A percentile compares a stretch with the other conserved stretches of the same genome.
phyloP scores from a whole-genome alignment of 768 basidiomycete genomes.

The Macrolepiota albuminosa region DNA sequence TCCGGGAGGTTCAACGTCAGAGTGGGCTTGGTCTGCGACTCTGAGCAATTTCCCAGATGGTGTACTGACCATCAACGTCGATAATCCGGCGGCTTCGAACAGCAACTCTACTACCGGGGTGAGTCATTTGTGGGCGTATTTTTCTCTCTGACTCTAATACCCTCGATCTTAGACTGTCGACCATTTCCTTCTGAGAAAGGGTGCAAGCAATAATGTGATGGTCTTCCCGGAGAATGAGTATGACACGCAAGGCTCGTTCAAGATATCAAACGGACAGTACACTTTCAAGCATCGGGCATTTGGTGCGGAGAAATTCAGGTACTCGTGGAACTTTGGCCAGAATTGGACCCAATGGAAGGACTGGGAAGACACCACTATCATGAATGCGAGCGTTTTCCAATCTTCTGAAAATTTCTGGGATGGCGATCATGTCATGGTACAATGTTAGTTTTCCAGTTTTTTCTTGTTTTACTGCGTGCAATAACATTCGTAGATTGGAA shows the following conservation, averaged over 20 bases:
- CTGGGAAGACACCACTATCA: conserved; percentile 71
- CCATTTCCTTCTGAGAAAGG: conserved; percentile 79
- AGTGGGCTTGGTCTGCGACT: conserved; percentile 73
- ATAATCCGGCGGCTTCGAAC: conserved; percentile 42
- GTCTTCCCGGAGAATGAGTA: conserved; percentile 87
- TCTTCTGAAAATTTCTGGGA: conserved; percentile 60
- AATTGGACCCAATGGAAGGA: conserved; percentile 78
- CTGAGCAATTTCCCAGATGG: conserved; percentile 77
- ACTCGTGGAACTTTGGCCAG: conserved; percentile 81
- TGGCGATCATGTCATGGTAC: conserved; percentile 83
- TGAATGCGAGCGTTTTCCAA: conserved; percentile 55
- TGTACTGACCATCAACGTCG: conserved; percentile 67
- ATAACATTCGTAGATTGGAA: conserved; percentile 64
- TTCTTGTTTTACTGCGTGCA: not conserved
- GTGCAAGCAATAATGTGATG: conserved; percentile 67
- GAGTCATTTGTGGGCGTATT: conserved; percentile 20
- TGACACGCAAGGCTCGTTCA: conserved; percentile 51
- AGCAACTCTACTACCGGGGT: conserved; percentile 52
- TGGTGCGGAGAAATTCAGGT: conserved; percentile 86
- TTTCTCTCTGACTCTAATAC: conserved; percentile 8
- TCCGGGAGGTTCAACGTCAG: conserved; percentile 49
- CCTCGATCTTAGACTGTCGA: conserved; percentile 48
- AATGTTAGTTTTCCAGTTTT: conserved; percentile 52
- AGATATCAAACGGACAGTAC: conserved; percentile 57
- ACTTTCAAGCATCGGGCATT: conserved; percentile 77